Evolutionary conservation across 202 grass and related monocot genomes (phyloP).

Genomic region (Panicum virgatum): DNA sequence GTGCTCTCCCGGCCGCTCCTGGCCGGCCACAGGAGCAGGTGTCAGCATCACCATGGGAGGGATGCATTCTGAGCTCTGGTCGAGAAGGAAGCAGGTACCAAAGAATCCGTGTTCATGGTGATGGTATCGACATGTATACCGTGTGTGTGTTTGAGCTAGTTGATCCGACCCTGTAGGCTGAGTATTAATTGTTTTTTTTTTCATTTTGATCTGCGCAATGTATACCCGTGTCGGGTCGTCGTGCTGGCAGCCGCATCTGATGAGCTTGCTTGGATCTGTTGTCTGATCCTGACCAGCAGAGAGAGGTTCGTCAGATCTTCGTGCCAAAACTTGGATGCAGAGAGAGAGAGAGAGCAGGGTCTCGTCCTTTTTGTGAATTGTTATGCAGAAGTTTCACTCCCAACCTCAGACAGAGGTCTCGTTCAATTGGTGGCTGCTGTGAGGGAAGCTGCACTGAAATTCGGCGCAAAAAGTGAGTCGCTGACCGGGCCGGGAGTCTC

Average conservation of each 20-base stretch:
- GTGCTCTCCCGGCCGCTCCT: slow-evolving; percentile 50
- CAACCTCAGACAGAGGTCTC: neutral
- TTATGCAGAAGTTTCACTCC: too few relatives aligned
- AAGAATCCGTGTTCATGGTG: neutral
- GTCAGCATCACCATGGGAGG: slow-evolving; percentile 35
- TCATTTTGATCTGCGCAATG: neutral
- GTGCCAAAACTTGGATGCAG: neutral
- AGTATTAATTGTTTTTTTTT: neutral
- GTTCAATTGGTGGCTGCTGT: neutral
- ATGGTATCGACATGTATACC: neutral
- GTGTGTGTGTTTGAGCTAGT: neutral
- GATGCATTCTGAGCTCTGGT: slow-evolving; percentile 24
- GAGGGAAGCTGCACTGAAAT: neutral
- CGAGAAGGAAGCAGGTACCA: neutral
- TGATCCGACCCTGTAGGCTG: slow-evolving; percentile 13
- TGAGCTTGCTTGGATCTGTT: slow-evolving; percentile 5
- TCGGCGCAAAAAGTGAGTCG: neutral
- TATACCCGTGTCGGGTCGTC: neutral
- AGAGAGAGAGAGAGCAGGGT: too few relatives aligned
- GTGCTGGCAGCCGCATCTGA: neutral
- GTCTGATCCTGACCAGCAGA: neutral
- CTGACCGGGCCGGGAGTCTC: neutral
- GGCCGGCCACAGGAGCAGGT: slow-evolving; percentile 29
- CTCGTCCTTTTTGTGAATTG: too few relatives aligned
- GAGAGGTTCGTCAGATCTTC: slow-evolving; percentile 30